Evolutionary conservation across 805 yeast species (phyloP).

Genomic region (Starmera quercuum): DNA sequence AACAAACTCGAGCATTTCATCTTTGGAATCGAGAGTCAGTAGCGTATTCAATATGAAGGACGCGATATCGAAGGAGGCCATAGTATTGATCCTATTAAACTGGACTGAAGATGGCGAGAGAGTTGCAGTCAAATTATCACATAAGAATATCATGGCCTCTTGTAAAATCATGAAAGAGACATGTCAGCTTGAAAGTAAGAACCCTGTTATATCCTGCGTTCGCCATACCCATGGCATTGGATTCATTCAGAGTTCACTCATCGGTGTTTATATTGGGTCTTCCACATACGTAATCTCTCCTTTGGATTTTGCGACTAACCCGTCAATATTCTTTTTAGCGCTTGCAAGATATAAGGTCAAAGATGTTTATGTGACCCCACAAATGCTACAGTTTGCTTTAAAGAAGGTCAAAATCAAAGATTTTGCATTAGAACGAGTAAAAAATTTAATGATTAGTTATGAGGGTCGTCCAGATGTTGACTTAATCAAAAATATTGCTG

Average conservation of each 20-base stretch:
- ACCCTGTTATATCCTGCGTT: constrained; percentile 79
- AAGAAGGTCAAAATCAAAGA: constrained; percentile 52
- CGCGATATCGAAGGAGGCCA: constrained; percentile 25
- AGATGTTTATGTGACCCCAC: constrained; percentile 78
- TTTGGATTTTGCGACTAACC: constrained; percentile 66
- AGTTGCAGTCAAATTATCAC: constrained; percentile 45
- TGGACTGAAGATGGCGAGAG: constrained; percentile 68
- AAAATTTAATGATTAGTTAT: constrained; percentile 79
- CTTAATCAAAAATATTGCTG: constrained; percentile 48
- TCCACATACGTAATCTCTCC: constrained; percentile 79
- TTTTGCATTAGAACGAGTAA: constrained; percentile 45
- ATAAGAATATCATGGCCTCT: constrained; percentile 58
- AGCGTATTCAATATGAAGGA: constrained; percentile 27
- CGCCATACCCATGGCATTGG: constrained; percentile 83
- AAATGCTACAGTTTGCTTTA: constrained; percentile 73
- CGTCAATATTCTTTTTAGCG: constrained; percentile 61
- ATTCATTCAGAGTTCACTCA: constrained; percentile 71
- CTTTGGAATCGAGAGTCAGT: constrained; percentile 9
- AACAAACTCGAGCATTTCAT: constrained; percentile 16
- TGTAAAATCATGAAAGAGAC: constrained; percentile 91
- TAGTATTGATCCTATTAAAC: constrained; percentile 58
- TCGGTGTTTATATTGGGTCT: constrained; percentile 84
- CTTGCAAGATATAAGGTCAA: constrained; percentile 73
- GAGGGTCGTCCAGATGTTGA: constrained; percentile 65
- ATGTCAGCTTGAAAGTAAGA: constrained; percentile 66